These are phyloP conservation scores for Spathaspora sp. DNA, from an alignment of 805 yeast species.

Conservation along the genomic window DNA sequence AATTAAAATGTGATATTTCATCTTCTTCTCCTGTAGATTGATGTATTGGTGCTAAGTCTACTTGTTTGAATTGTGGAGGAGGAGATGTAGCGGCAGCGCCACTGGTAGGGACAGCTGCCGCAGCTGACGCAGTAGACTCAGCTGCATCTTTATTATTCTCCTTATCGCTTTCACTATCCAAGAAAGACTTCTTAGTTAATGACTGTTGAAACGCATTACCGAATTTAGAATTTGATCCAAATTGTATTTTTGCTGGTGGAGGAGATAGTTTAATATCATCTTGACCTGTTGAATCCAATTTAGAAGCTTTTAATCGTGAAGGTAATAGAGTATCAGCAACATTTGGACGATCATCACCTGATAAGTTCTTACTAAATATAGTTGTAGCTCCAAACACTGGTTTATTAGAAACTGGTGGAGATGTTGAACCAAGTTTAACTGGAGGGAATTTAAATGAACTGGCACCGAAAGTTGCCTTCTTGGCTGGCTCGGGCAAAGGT, in stretches of 20 bases:
- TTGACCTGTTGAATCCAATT: not conserved
- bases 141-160: too few relatives aligned
- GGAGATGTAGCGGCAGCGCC: slow-evolving; percentile 13
- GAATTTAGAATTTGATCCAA: slow-evolving; percentile 44
- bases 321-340: slow-evolving; percentile 23
- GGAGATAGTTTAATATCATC: not conserved
- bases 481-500: not conserved
- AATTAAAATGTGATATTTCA: slow-evolving; percentile 64
- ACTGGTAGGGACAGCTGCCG: slow-evolving; percentile 5
- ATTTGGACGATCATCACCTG: slow-evolving; percentile 20
- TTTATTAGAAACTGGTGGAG: slow-evolving; percentile 7
- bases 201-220: slow-evolving; percentile 55
- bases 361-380: slow-evolving; percentile 32
- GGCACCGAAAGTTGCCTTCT: slow-evolving; percentile 15
- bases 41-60: slow-evolving; percentile 54
- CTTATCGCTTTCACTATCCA: slow-evolving; percentile 33
- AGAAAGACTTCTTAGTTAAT: slow-evolving; percentile 51
- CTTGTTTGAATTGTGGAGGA: slow-evolving; percentile 44
- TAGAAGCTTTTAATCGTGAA: slow-evolving; percentile 7
- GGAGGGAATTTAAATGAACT: slow-evolving; percentile 15
- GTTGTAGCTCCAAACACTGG: slow-evolving; percentile 41
- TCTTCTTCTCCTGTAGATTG: slow-evolving; percentile 87
- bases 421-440: slow-evolving; percentile 1
- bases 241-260: slow-evolving; percentile 2
- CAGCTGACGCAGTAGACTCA: too few relatives aligned